These are phyloP conservation scores for Talaromyces wortmannii DNA, from an alignment of 495 filamentous ascomycete species.

Conservation along the genomic window DNA sequence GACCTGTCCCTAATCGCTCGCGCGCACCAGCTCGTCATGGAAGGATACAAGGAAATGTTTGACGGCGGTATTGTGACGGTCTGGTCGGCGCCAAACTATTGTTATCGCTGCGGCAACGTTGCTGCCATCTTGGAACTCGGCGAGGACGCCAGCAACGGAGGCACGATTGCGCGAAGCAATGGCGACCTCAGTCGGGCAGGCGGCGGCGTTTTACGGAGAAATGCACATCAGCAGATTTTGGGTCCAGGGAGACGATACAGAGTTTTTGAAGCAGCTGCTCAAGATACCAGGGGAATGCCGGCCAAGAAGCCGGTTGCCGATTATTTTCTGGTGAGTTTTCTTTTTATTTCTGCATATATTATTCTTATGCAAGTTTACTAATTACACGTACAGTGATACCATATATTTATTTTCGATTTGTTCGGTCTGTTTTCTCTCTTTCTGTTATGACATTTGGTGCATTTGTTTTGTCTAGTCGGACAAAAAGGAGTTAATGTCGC, in stretches of 20 bases:
- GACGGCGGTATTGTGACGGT: constrained; percentile 92
- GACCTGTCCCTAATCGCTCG: constrained; percentile 87
- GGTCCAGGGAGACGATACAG: constrained; percentile 89
- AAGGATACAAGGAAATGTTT: constrained; percentile 99
- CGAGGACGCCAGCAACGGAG: constrained; percentile 73
- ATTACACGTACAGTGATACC: constrained; percentile 12
- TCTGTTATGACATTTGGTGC: neutral
- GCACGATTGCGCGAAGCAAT: constrained; percentile 70
- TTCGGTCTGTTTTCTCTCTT: neutral
- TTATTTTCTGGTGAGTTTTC: constrained; percentile 69
- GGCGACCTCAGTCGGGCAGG: constrained; percentile 59
- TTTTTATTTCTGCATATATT: neutral
- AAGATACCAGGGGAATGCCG: constrained; percentile 95
- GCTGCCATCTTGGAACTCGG: constrained; percentile 90
- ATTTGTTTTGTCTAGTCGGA: neutral
- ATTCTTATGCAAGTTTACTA: constrained; percentile 3
- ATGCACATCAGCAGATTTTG: constrained; percentile 28
- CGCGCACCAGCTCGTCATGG: constrained; percentile 97
- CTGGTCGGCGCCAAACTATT: constrained; percentile 97
- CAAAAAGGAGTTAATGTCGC: neutral
- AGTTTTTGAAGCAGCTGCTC: constrained; percentile 94
- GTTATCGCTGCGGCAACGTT: constrained; percentile 96
- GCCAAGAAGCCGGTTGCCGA: constrained; percentile 98
- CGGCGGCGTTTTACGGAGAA: constrained; percentile 37
- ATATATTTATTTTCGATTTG: neutral